Conservation (phyloP, 2,329 filamentous ascomycete species). For the Fusarium xyrophilum region DNA sequence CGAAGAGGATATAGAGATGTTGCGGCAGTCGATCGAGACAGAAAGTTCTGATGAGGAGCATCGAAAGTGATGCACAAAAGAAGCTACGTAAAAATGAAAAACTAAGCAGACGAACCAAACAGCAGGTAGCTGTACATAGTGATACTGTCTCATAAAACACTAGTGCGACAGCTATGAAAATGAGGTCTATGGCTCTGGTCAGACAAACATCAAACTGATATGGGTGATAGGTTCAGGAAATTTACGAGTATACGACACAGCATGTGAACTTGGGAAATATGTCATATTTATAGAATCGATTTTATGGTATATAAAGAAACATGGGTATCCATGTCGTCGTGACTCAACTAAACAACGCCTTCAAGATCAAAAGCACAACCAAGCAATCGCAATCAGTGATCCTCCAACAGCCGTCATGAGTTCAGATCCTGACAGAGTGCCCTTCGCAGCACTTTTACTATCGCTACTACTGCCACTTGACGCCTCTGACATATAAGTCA, state of each 20-base stretch:
- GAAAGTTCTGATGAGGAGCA: slow-evolving; percentile 8
- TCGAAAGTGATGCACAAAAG: background rate
- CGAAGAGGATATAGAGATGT: slow-evolving; percentile 23
- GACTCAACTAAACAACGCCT: background rate
- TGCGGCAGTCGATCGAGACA: background rate
- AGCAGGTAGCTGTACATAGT: background rate
- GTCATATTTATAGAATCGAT: background rate
- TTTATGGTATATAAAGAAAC: background rate
- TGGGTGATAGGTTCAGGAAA: too few species aligned
- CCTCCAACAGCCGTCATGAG: background rate
- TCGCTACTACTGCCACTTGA: background rate
- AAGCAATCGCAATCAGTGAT: slow-evolving; percentile 3
- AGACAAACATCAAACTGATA: background rate
- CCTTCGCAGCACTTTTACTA: background rate
- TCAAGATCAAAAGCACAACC: slow-evolving; percentile 17
- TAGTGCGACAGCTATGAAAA: background rate
- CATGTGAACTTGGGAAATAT: background rate
- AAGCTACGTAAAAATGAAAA: rapidly evolving
- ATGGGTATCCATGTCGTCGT: slow-evolving; percentile 23
- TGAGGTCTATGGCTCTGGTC: too few species aligned
- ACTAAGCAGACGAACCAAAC: rapidly evolving
- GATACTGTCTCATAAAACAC: rapidly evolving
- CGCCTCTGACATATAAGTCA: slow-evolving; percentile 37
- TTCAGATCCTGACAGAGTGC: background rate
- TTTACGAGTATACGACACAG: background rate